phyloP scores from a whole-genome alignment of 805 yeast genomes.

The Wickerhamiella azyma region DNA sequence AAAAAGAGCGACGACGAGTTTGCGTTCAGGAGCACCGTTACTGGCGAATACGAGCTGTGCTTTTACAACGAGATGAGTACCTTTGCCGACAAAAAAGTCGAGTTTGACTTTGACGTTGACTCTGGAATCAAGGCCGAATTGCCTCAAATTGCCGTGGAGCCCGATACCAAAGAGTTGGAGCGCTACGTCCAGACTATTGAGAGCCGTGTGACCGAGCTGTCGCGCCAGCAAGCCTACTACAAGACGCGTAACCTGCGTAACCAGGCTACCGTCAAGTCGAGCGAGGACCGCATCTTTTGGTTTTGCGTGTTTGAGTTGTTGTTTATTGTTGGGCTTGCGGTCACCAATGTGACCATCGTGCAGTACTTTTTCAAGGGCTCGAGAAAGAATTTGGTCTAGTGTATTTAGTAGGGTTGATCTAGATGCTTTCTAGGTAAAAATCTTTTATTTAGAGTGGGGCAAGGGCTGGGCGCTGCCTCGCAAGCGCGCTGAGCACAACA shows the following conservation, averaged over 20 bases:
- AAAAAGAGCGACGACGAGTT: slow-evolving; percentile 72
- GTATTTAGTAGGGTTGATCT: background rate
- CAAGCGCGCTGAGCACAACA: too few relatives aligned
- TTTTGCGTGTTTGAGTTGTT: slow-evolving; percentile 57
- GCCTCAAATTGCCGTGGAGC: slow-evolving; percentile 31
- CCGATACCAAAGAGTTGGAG: slow-evolving; percentile 23
- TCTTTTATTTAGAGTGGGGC: too few relatives aligned
- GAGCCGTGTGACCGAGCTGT: slow-evolving; percentile 20
- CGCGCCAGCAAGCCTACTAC: slow-evolving; percentile 51
- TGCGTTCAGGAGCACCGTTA: slow-evolving; percentile 45
- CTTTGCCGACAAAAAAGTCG: slow-evolving; percentile 69
- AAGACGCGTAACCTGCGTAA: slow-evolving; percentile 84
- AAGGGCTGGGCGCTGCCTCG: too few relatives aligned
- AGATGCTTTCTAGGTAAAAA: too few relatives aligned
- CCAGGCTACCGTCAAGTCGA: slow-evolving; percentile 72
- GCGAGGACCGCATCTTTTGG: slow-evolving; percentile 66
- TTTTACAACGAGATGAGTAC: slow-evolving; percentile 72
- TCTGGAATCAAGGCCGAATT: slow-evolving; percentile 40
- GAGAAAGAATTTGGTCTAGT: slow-evolving; percentile 25
- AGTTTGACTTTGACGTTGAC: slow-evolving; percentile 51
- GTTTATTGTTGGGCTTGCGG: slow-evolving; percentile 64
- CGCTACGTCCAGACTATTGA: slow-evolving; percentile 22
- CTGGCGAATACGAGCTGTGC: slow-evolving; percentile 82
- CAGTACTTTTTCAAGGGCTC: slow-evolving; percentile 58
- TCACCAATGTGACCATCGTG: slow-evolving; percentile 64